Evolutionary conservation across 768 basidiomycete genomes (phyloP).

Genomic region (Chalciporus pseudorubinellus): DNA sequence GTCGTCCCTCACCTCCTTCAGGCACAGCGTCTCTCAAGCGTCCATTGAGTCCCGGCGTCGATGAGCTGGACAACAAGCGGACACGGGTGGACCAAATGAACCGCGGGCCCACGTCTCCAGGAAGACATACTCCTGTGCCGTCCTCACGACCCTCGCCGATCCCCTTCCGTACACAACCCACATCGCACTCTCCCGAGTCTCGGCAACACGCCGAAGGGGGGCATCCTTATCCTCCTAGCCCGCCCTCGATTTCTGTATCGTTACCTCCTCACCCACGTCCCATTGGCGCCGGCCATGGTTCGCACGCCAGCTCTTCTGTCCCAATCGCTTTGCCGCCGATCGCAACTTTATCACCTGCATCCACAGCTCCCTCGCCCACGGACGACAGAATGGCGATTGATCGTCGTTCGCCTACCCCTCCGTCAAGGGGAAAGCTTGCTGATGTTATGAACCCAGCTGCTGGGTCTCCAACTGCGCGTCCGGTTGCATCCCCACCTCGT

Average conservation of each 20-base stretch:
- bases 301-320: constrained; percentile 35
- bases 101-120: constrained; percentile 53
- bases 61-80: constrained; percentile 63
- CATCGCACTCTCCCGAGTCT: constrained; percentile 67
- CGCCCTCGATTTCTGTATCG: constrained; percentile 55
- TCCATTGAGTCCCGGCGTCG: constrained; percentile 63
- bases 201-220: constrained; percentile 40
- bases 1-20: constrained; percentile 60
- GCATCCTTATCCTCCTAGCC: constrained; percentile 41
- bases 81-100: constrained; percentile 54
- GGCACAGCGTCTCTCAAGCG: constrained; percentile 55
- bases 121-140: constrained; percentile 53
- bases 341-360: constrained; percentile 62
- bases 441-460: constrained; percentile 50
- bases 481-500: constrained; percentile 54
- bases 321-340: constrained; percentile 67
- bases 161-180: constrained; percentile 70
- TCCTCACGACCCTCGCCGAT: constrained; percentile 68
- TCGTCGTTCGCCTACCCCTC: constrained; percentile 47
- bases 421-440: constrained; percentile 51
- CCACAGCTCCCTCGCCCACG: constrained; percentile 54
- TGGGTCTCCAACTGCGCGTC: constrained; percentile 51
- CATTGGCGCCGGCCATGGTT: constrained; percentile 51
- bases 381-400: constrained; percentile 36
- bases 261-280: constrained; percentile 77